Percentiles rank a stretch among this genome's conserved stretches.
Evolutionary conservation across 2,329 filamentous ascomycete genomes (phyloP).

Genomic region (Setomelanomma holmii): DNA sequence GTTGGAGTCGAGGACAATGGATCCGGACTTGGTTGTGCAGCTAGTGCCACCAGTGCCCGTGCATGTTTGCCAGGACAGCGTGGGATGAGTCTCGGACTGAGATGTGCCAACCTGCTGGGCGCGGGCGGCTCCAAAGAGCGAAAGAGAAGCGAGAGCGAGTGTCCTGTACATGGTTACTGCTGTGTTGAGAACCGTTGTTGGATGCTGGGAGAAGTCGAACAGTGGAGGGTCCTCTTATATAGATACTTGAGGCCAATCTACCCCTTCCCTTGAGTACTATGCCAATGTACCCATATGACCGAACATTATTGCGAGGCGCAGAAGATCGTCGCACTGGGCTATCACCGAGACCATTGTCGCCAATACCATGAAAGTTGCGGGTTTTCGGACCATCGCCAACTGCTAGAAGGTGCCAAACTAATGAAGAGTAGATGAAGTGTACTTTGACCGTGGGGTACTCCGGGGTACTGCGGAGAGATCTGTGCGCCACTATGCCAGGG

Average conservation of each 20-base stretch:
- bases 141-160: constrained; percentile 50
- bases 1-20: constrained; percentile 56
- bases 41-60: constrained; percentile 48
- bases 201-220: constrained; percentile 28
- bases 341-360: constrained; percentile 20
- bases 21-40: constrained; percentile 47
- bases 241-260: constrained; percentile 8
- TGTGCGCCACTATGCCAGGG: constrained; percentile 29
- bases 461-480: constrained; percentile 44
- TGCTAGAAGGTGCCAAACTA: constrained; percentile 27
- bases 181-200: constrained; percentile 33
- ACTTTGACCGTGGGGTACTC: constrained; percentile 39
- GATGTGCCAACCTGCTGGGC: constrained; percentile 53
- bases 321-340: constrained; percentile 20
- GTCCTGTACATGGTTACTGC: constrained; percentile 49
- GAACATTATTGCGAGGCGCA: constrained; percentile 23
- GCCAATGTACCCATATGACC: constrained; percentile 22
- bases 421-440: constrained; percentile 47
- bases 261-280: constrained; percentile 19
- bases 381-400: constrained; percentile 34
- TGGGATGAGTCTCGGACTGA: constrained; percentile 52
- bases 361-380: constrained; percentile 38
- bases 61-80: constrained; percentile 50
- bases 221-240: constrained; percentile 35
- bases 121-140: constrained; percentile 48